These are phyloP conservation scores for Arthrinium phaeospermum DNA, from an alignment of 2,329 filamentous ascomycete species.

Conservation along the genomic window DNA sequence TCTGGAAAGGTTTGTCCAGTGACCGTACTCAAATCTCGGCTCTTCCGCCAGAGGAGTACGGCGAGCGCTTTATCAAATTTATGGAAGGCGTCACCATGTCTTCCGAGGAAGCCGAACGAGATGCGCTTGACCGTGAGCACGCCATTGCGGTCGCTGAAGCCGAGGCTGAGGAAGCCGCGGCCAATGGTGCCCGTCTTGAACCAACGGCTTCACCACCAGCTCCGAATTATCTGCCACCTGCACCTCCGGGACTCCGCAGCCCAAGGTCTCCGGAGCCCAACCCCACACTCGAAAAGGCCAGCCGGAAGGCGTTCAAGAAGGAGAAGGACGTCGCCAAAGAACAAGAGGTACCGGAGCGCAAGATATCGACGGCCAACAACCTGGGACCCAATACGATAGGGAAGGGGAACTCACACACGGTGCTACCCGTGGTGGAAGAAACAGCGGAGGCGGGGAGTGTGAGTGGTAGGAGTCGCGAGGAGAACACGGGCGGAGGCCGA, in stretches of 20 bases:
- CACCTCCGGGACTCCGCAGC: slow-evolving; percentile 40
- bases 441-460: slow-evolving; percentile 77
- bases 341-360: slow-evolving; percentile 39
- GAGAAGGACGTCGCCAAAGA: slow-evolving; percentile 39
- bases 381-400: slow-evolving; percentile 31
- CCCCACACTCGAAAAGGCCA: slow-evolving; percentile 37
- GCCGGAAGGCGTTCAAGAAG: slow-evolving; percentile 35
- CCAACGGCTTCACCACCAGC: slow-evolving; percentile 27
- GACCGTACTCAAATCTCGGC: slow-evolving; percentile 90
- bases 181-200: slow-evolving; percentile 36
- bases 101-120: slow-evolving; percentile 79
- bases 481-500: slow-evolving; percentile 40
- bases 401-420: slow-evolving; percentile 41
- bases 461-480: slow-evolving; percentile 62
- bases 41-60: slow-evolving; percentile 87
- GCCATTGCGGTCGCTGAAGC: slow-evolving; percentile 44
- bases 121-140: slow-evolving; percentile 63
- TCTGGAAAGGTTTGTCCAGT: slow-evolving; percentile 90
- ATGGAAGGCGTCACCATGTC: slow-evolving; percentile 92
- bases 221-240: slow-evolving; percentile 39
- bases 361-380: slow-evolving; percentile 37
- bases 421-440: slow-evolving; percentile 87
- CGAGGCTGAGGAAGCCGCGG: slow-evolving; percentile 34
- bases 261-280: slow-evolving; percentile 38
- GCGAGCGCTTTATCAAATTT: slow-evolving; percentile 92